Evolutionary conservation across 2,329 filamentous ascomycete species (phyloP), one percentile per base, ranked within the genome.

Genomic region (Volutella citrinella): DNA sequence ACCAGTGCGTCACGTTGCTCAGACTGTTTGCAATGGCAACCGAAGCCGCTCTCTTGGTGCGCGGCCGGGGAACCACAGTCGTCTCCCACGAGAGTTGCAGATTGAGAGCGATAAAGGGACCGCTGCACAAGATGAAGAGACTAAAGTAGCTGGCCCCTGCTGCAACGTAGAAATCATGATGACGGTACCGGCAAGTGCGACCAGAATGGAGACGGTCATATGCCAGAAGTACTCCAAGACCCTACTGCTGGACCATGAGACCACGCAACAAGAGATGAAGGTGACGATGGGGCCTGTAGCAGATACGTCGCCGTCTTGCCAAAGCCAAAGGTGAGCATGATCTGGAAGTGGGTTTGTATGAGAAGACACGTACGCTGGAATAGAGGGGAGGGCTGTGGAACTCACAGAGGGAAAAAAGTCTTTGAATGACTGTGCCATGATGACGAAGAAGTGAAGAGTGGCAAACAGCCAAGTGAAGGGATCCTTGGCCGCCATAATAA

Each of bases 121-220:
- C 62, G 7, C 40, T 52, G 32, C 57, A 55, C 6, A 64, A 49
- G 11, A 68, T 41, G 49, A 68, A 62, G 30, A 68, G 52, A 19
- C 60, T 57, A 32, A 68, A 51, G 45, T 68, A 69, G 23, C 65
- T 59, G n/a, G 59, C 63, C 7, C 56, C 63, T 3, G 61, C 55
- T 63, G 62, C 7, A 61, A 45, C 0, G 64, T 67, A 9, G 57
- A 59, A 43, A 66, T 65, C 49, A 60, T 57, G 34, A 68, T 63
- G 28, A 66, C 54, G 38, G 61, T 63, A 9, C 60, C 64, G 13
- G 59, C 40, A 2, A 62, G 42, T 10, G 57, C 57, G 30, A 61
- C 40, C 12, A 49, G 14, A 15, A 67, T 58, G 5, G 62, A 59
- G 8, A 53, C 48, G n/a, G 60, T 49, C 13, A 68, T 64, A 38